A percentile compares a stretch with the other conserved stretches of the same genome.
These are phyloP conservation scores for Syzygium aromaticum DNA, from an alignment of 345 rosid species.

Conservation along the genomic window DNA sequence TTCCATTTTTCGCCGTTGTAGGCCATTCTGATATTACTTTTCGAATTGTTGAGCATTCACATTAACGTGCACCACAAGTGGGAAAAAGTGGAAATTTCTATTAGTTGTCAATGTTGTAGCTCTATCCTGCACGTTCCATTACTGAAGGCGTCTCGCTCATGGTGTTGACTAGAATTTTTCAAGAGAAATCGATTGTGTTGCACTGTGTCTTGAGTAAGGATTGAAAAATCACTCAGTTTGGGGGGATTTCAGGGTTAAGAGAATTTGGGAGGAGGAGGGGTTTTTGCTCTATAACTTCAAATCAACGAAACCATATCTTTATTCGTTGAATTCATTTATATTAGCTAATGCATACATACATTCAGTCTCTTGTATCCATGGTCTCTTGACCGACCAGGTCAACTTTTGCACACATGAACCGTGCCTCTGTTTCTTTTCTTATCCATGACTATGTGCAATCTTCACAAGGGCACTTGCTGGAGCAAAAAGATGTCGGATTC, in stretches of 20 bases:
- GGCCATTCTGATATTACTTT: neutral
- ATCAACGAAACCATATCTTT: neutral
- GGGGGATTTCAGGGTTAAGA: neutral
- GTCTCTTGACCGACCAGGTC: neutral
- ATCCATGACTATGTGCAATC: constrained; percentile 20
- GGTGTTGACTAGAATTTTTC: neutral
- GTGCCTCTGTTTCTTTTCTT: neutral
- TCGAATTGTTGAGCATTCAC: neutral
- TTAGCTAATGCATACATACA: neutral
- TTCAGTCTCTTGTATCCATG: neutral
- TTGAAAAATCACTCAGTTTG: neutral
- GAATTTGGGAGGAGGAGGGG: neutral
- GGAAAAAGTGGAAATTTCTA: neutral
- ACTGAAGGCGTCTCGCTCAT: neutral
- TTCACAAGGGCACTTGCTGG: constrained; percentile 26
- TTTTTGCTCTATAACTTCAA: neutral
- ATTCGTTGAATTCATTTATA: neutral
- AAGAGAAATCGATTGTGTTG: neutral
- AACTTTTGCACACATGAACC: neutral
- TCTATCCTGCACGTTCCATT: neutral
- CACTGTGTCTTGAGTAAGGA: neutral
- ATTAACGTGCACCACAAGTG: neutral
- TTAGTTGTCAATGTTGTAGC: neutral
- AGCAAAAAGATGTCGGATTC: constrained; percentile 22
- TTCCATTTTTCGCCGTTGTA: neutral